Evolutionary conservation across 495 filamentous ascomycete species (phyloP).

Genomic region (Filosporella fistucella): DNA sequence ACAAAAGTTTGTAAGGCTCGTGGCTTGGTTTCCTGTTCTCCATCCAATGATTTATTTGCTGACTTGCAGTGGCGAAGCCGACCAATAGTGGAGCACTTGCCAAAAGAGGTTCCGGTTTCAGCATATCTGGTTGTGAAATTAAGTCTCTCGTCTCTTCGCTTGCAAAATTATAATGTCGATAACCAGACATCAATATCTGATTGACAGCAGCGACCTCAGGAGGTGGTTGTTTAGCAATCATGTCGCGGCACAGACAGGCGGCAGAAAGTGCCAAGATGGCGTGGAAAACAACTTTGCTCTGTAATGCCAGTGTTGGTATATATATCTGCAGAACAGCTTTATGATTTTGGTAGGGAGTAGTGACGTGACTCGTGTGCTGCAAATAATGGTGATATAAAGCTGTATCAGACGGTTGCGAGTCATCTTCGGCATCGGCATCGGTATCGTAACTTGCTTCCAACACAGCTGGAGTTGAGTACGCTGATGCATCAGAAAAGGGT

Average conservation of each 20-base stretch:
- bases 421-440: background rate
- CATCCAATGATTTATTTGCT: slow-evolving; percentile 13
- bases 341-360: slow-evolving; percentile 6
- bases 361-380: slow-evolving; percentile 7
- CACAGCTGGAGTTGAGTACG: background rate
- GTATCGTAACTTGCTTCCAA: background rate
- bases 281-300: slow-evolving; percentile 11
- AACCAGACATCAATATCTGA: slow-evolving; percentile 9
- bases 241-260: slow-evolving; percentile 8
- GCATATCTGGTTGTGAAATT: slow-evolving; percentile 3
- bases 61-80: slow-evolving; percentile 8
- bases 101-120: slow-evolving; percentile 6
- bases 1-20: slow-evolving; percentile 5
- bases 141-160: slow-evolving; percentile 10
- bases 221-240: slow-evolving; percentile 9
- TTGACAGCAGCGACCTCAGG: slow-evolving; percentile 7
- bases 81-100: slow-evolving; percentile 6
- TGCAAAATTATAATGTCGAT: slow-evolving; percentile 12
- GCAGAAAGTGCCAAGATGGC: slow-evolving; percentile 7
- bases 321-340: slow-evolving; percentile 2
- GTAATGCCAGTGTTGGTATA: slow-evolving; percentile 7
- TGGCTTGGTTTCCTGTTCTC: slow-evolving; percentile 4
- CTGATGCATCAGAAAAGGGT: background rate
- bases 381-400: slow-evolving; percentile 12
- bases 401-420: background rate